These are phyloP conservation scores for Phyllosticta paracitricarpa DNA, from an alignment of 2,329 filamentous ascomycete genomes.

Conservation along the genomic window DNA sequence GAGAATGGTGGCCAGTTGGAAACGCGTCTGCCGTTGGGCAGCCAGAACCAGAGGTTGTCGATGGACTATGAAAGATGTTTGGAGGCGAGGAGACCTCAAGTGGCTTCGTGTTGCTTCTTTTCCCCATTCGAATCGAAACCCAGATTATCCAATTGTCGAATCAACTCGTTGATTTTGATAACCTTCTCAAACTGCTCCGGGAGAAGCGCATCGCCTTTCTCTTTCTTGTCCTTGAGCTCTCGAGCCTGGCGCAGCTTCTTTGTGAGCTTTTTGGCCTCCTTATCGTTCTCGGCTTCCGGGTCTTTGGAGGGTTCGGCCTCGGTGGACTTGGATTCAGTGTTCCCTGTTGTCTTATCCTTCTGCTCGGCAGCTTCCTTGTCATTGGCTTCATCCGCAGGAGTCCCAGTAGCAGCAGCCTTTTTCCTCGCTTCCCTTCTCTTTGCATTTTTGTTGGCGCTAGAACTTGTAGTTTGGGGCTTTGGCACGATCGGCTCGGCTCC, in stretches of 20 bases:
- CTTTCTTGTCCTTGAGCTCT: conserved; percentile 84
- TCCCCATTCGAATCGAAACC: conserved; percentile 77
- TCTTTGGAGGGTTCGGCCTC: conserved; percentile 36
- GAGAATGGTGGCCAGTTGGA: neutral
- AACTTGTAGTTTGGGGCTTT: conserved; percentile 42
- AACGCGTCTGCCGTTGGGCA: neutral
- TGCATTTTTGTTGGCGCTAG: conserved; percentile 68
- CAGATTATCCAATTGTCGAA: conserved; percentile 74
- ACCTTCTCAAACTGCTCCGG: conserved; percentile 97
- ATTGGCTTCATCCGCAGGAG: conserved; percentile 27
- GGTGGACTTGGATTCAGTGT: conserved; percentile 11
- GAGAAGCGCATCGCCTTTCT: conserved; percentile 69
- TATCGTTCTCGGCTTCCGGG: conserved; percentile 71
- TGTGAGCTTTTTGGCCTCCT: conserved; percentile 80
- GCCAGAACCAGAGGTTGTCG: neutral
- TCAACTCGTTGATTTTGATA: conserved; percentile 89
- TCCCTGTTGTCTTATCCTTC: conserved; percentile 14
- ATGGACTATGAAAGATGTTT: neutral
- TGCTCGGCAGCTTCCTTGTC: conserved; percentile 12
- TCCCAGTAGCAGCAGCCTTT: conserved; percentile 45
- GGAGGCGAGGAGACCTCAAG: neutral
- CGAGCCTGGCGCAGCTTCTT: conserved; percentile 94
- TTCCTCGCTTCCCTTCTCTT: conserved; percentile 62
- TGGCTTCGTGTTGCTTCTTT: conserved; percentile 22
- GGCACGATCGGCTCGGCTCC: conserved; percentile 52